Evolutionary conservation across 2,329 filamentous ascomycete species (phyloP).

Genomic region (Keithomyces neogunnii): DNA sequence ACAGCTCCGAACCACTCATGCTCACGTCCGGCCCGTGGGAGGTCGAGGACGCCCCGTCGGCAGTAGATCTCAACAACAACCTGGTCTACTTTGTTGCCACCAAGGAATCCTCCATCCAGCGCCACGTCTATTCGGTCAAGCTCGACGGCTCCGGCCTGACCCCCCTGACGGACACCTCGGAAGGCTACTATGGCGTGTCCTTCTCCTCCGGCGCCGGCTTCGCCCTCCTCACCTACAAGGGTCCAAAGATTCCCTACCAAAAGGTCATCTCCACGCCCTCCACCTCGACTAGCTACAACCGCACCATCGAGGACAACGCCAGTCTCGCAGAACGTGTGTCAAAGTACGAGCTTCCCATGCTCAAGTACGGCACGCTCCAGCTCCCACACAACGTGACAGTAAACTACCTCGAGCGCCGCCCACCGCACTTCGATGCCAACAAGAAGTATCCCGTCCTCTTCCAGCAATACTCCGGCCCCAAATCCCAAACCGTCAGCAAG

Average conservation of each 20-base stretch:
- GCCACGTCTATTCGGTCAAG: conserved; percentile 84
- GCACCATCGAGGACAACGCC: conserved; percentile 69
- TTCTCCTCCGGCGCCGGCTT: conserved; percentile 81
- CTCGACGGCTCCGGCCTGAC: conserved; percentile 68
- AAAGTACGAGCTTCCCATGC: conserved; percentile 71
- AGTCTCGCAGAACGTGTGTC: no score
- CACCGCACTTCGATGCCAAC: conserved; percentile 75
- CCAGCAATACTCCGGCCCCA: conserved; percentile 87
- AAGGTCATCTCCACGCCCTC: conserved; percentile 79
- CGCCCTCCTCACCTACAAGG: conserved; percentile 73
- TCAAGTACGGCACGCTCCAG: conserved; percentile 77
- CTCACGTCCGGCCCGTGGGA: conserved; percentile 90
- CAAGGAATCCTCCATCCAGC: conserved; percentile 78
- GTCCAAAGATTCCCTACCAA: conserved; percentile 83
- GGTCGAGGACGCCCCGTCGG: conserved; percentile 75
- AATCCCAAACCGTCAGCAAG: conserved; percentile 81
- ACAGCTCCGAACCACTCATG: conserved; percentile 72
- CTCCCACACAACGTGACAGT: conserved; percentile 65
- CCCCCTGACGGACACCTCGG: conserved; percentile 65
- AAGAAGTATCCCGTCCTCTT: conserved; percentile 93
- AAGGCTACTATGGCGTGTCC: conserved; percentile 73
- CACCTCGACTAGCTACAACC: conserved; percentile 54
- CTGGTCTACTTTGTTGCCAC: conserved; percentile 87
- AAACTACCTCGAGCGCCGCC: conserved; percentile 73
- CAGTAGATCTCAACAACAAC: conserved; percentile 76